These are phyloP conservation scores for Phaeosphaeriaceae sp. DNA, from an alignment of 2,329 filamentous ascomycete genomes.

Conservation along the genomic window DNA sequence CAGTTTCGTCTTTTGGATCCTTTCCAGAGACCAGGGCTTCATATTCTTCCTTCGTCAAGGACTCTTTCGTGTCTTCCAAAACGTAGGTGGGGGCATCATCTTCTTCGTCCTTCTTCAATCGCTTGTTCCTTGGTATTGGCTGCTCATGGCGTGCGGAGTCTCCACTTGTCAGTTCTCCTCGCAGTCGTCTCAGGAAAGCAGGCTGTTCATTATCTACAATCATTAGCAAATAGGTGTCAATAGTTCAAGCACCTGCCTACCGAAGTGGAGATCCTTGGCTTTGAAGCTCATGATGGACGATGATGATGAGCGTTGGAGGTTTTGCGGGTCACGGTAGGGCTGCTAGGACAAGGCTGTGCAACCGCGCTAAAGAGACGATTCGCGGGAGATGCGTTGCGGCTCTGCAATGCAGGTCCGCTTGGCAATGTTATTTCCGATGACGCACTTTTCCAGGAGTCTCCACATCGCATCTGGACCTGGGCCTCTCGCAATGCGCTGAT, in stretches of 20 bases:
- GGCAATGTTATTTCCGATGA: conserved; percentile 12
- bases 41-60: conserved; percentile 61
- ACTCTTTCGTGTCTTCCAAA: conserved; percentile 73
- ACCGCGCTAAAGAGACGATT: conserved; percentile 5
- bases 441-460: conserved; percentile 4
- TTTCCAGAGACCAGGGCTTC: conserved; percentile 51
- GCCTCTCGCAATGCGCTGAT: neutral
- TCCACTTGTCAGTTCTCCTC: conserved; percentile 61
- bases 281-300: conserved; percentile 61
- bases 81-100: conserved; percentile 80
- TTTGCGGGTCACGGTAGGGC: neutral
- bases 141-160: conserved; percentile 55
- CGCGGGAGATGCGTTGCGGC: conserved; percentile 11
- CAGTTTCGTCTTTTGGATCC: conserved; percentile 20
- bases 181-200: conserved; percentile 56
- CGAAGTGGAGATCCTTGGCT: conserved; percentile 74
- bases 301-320: neutral
- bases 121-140: conserved; percentile 53
- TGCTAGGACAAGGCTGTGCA: conserved; percentile 8
- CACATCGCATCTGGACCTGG: neutral
- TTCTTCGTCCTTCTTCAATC: conserved; percentile 65
- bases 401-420: conserved; percentile 10
- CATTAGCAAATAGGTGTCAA: conserved; percentile 43
- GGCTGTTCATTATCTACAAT: conserved; percentile 59
- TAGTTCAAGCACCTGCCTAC: conserved; percentile 29